Conservation (phyloP, 106 monocot species). For the Iris macrosiphon region DNA sequence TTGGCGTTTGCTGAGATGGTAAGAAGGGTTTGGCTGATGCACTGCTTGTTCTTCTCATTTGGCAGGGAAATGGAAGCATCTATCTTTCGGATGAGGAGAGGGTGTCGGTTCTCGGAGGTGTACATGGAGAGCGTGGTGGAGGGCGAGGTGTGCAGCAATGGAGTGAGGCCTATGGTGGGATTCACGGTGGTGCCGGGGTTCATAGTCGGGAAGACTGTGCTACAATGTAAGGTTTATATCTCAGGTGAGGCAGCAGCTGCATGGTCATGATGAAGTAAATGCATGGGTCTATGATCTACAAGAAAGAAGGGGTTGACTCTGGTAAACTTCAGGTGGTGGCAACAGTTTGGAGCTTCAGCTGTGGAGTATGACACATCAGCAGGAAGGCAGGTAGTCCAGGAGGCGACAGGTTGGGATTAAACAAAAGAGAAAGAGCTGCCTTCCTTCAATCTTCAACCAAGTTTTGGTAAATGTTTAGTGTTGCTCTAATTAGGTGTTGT, state of each 20-base stretch:
- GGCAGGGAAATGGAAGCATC: constrained; percentile 6
- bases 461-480: too few relatives aligned
- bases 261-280: too few relatives aligned
- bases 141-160: constrained; percentile 2
- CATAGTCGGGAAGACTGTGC: constrained; percentile 45
- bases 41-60: constrained; percentile 62
- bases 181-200: constrained; percentile 91
- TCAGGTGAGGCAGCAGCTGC: background rate
- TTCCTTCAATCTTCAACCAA: too few relatives aligned
- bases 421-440: too few relatives aligned
- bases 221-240: constrained; percentile 76
- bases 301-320: too few relatives aligned
- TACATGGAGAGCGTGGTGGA: constrained; percentile 78
- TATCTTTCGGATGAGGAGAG: constrained; percentile 44
- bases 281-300: too few relatives aligned
- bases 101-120: constrained; percentile 77
- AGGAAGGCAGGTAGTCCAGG: too few relatives aligned
- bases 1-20: constrained; percentile 44
- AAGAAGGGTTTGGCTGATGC: constrained; percentile 54
- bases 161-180: constrained; percentile 18
- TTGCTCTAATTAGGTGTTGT: too few relatives aligned
- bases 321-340: too few relatives aligned
- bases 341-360: too few relatives aligned
- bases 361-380: too few relatives aligned
- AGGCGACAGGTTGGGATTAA: too few relatives aligned